Percentiles rank a stretch among this genome's conserved stretches.
phyloP scores from a whole-genome alignment of 164 flowering plant genomes.

The Dillenia suffruticosa region DNA sequence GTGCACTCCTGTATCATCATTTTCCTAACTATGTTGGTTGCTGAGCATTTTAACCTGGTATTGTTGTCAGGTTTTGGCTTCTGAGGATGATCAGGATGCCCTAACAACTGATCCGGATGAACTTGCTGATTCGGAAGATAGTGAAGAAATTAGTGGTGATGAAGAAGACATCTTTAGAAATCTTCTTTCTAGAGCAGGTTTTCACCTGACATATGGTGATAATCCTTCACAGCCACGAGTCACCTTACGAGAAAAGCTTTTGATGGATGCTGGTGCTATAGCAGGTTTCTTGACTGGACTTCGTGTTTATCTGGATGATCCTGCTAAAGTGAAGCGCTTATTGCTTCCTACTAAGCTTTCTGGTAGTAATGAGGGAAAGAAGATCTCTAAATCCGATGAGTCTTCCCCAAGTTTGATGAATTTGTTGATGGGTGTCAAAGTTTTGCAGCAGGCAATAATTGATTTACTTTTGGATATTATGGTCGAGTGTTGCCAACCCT shows the following conservation, averaged over 20 bases:
- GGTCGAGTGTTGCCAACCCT: conserved; percentile 80
- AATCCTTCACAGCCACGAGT: conserved; percentile 96
- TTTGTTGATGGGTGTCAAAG: conserved; percentile 98
- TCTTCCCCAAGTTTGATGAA: conserved; percentile 95
- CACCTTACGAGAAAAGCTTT: conserved; percentile 86
- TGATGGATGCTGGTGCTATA: conserved; percentile 99
- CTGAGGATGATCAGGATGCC: conserved; percentile 98
- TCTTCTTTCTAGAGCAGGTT: conserved; percentile 92
- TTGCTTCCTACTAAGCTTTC: conserved; percentile 96
- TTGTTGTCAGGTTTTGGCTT: conserved; percentile 76
- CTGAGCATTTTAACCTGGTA: conserved; percentile 2
- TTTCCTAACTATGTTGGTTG: too few species aligned
- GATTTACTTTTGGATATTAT: conserved; percentile 93
- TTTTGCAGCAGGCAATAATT: conserved; percentile 93
- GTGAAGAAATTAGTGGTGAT: conserved; percentile 96
- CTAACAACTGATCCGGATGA: conserved; percentile 97
- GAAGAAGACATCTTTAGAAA: conserved; percentile 96
- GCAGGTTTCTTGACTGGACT: conserved; percentile 98
- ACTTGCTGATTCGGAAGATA: conserved; percentile 93
- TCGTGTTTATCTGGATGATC: conserved; percentile 99
- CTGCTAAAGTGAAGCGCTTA: conserved; percentile 92
- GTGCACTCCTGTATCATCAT: too few species aligned
- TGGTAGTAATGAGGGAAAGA: conserved; percentile 63
- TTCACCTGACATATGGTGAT: conserved; percentile 92
- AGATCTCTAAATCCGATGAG: conserved; percentile 51